Evolutionary conservation across 371 early-diverging fungal genomes (phyloP).

Genomic region (Nosema granulosis): DNA sequence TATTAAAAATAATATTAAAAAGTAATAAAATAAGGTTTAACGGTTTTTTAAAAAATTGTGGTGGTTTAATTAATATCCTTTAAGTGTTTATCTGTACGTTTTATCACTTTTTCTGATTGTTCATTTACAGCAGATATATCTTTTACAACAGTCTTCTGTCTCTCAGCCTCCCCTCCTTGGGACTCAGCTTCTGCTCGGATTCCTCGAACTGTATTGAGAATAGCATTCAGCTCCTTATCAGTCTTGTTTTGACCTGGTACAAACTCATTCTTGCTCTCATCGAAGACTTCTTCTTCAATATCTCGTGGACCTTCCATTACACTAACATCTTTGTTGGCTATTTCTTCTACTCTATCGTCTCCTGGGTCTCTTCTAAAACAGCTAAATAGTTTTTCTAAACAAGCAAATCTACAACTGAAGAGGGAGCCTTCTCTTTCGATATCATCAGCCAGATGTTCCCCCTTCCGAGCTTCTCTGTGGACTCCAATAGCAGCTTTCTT

Average conservation of each 20-base stretch:
- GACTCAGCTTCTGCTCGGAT: conserved; percentile 50
- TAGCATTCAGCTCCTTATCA: conserved; percentile 51
- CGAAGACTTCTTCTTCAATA: conserved; percentile 17
- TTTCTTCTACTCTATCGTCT: neutral
- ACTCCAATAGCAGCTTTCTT: conserved; percentile 38
- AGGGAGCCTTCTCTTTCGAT: conserved; percentile 54
- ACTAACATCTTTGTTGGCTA: conserved; percentile 20
- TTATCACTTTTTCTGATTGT: conserved; percentile 47
- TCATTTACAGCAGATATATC: conserved; percentile 54
- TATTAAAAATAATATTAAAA: too few species aligned
- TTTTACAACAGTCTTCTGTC: conserved; percentile 54
- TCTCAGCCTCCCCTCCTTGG: conserved; percentile 45
- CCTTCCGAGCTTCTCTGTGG: conserved; percentile 52
- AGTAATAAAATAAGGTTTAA: too few species aligned
- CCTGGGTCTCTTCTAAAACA: conserved; percentile 36
- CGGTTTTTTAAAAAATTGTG: too few species aligned
- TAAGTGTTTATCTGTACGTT: conserved; percentile 52
- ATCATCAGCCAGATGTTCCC: conserved; percentile 49
- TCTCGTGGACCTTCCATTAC: neutral
- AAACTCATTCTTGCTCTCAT: conserved; percentile 35
- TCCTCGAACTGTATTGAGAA: conserved; percentile 39
- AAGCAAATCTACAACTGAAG: conserved; percentile 45
- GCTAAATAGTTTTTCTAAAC: conserved; percentile 43
- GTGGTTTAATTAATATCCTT: conserved; percentile 46
- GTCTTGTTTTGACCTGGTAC: conserved; percentile 56